These are phyloP conservation scores for Salix brachista DNA, from an alignment of 345 rosid species.

Conservation along the genomic window DNA sequence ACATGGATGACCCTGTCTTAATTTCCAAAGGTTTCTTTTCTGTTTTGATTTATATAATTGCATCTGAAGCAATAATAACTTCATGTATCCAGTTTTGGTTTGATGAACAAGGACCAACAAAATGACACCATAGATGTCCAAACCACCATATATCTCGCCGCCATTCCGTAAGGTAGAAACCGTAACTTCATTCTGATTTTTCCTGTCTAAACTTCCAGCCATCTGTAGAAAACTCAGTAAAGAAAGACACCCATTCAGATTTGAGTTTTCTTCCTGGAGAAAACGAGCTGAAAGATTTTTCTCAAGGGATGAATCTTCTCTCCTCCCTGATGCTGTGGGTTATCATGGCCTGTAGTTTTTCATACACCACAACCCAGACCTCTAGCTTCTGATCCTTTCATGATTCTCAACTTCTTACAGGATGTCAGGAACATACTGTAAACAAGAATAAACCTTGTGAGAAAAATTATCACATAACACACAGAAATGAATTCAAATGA, in stretches of 20 bases:
- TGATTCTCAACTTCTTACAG: conserved; percentile 79
- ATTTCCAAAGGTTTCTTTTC: background rate
- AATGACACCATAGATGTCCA: conserved; percentile 21
- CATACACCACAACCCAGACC: conserved; percentile 65
- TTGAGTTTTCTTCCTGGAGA: conserved; percentile 32
- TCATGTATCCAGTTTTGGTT: conserved; percentile 16
- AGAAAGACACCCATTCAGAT: conserved; percentile 17
- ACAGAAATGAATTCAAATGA: background rate
- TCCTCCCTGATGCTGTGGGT: conserved; percentile 7
- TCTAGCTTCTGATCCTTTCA: conserved; percentile 76
- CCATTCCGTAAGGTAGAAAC: conserved; percentile 17
- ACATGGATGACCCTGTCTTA: conserved; percentile 15
- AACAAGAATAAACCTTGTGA: conserved; percentile 10
- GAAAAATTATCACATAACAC: too few relatives aligned
- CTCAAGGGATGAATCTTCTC: conserved; percentile 1
- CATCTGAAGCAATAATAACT: conserved; percentile 18
- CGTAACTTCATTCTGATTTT: conserved; percentile 7
- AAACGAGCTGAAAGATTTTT: conserved; percentile 35
- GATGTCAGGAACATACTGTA: conserved; percentile 82
- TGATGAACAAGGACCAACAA: conserved; percentile 23
- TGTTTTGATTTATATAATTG: conserved; percentile 18
- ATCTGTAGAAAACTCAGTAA: background rate
- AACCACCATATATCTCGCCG: conserved; percentile 12
- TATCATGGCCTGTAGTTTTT: conserved; percentile 1
- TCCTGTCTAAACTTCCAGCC: conserved; percentile 10